Conservation (phyloP, 2,329 filamentous ascomycete species). For the Venturia asperata region DNA sequence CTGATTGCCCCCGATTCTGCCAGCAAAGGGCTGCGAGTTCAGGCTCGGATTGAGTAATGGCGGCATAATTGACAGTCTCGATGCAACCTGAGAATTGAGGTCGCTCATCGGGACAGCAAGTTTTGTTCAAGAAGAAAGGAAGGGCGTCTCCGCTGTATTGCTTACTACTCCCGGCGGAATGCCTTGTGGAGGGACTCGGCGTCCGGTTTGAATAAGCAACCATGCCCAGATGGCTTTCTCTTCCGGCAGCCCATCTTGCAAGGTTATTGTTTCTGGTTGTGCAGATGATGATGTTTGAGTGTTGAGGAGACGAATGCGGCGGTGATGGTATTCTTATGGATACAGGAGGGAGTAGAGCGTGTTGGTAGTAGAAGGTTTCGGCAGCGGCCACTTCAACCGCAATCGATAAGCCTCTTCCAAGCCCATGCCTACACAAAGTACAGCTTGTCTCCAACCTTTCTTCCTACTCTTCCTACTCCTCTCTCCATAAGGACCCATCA, state of each 20-base stretch:
- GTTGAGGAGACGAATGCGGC: not conserved
- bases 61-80: not conserved
- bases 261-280: too few relatives aligned
- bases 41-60: not conserved
- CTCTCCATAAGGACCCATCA: conserved; percentile 29
- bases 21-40: conserved; percentile 22
- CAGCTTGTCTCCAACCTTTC: not conserved
- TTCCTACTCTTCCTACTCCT: too few relatives aligned
- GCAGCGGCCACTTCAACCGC: not conserved
- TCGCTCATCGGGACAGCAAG: not conserved
- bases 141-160: not conserved
- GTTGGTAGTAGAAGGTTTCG: not conserved
- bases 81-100: not conserved
- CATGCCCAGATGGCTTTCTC: not conserved
- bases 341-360: not conserved
- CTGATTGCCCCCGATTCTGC: conserved; percentile 24
- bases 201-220: not conserved
- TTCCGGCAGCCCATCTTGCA: too few relatives aligned
- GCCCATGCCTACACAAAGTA: not conserved
- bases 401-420: not conserved
- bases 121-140: not conserved
- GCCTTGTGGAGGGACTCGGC: not conserved
- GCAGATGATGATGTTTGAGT: not conserved
- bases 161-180: not conserved
- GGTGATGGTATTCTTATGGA: too few relatives aligned